Conservation (phyloP, 1,284 basidiomycete genomes). For the Sanghuangporus weigelae region DNA sequence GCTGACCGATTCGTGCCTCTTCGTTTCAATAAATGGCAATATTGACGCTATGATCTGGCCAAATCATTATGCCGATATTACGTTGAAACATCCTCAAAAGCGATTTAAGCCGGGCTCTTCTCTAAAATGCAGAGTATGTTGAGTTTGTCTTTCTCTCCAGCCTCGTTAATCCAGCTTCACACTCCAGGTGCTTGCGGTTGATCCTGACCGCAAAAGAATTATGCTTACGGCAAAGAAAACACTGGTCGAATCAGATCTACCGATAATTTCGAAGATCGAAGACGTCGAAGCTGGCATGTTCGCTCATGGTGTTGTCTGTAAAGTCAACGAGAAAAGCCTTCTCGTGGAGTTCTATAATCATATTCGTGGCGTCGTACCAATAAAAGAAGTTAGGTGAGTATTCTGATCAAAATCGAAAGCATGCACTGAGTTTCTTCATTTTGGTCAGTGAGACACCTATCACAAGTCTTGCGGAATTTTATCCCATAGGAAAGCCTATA, state of each 20-base stretch:
- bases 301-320: conserved; percentile 82
- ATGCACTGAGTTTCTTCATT: not conserved
- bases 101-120: conserved; percentile 82
- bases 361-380: conserved; percentile 78
- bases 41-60: conserved; percentile 95
- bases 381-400: conserved; percentile 73
- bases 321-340: conserved; percentile 72
- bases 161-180: not conserved
- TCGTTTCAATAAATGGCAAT: conserved; percentile 80
- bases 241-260: conserved; percentile 76
- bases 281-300: conserved; percentile 72
- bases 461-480: conserved; percentile 63
- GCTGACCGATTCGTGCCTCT: conserved; percentile 74
- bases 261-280: conserved; percentile 62
- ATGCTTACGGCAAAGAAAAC: conserved; percentile 91
- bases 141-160: not conserved
- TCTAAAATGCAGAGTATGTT: conserved; percentile 81
- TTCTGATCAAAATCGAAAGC: not conserved
- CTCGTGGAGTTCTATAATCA: conserved; percentile 91
- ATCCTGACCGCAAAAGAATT: conserved; percentile 79
- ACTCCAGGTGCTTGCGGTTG: conserved; percentile 77
- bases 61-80: conserved; percentile 91
- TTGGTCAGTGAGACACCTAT: conserved; percentile 55
- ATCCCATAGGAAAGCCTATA: conserved; percentile 79
- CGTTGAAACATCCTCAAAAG: conserved; percentile 87